Conservation (phyloP, 495 filamentous ascomycete genomes). For the Penicillium fimorum region DNA sequence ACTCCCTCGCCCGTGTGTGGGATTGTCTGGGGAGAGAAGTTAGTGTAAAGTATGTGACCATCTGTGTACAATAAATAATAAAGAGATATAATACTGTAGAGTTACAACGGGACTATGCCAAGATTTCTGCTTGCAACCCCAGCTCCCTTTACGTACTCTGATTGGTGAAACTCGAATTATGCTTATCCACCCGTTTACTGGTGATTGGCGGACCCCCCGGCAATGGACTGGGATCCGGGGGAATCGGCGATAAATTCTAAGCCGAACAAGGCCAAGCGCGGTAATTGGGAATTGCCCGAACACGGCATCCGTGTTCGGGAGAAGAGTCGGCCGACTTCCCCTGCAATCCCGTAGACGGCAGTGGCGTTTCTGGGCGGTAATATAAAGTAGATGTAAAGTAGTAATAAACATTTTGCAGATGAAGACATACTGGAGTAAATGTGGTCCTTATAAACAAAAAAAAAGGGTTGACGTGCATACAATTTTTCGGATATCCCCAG, state of each 20-base stretch:
- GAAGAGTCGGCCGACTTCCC: constrained; percentile 6
- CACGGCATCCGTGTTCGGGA: constrained; percentile 21
- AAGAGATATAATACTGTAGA: constrained; percentile 3
- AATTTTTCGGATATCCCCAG: constrained; percentile 8
- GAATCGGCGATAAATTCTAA: constrained; percentile 21
- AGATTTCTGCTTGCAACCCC: constrained; percentile 25
- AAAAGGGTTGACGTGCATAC: constrained; percentile 3
- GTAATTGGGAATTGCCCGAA: constrained; percentile 8
- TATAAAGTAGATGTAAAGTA: too few relatives aligned
- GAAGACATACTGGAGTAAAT: constrained; percentile 1
- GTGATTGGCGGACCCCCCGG: constrained; percentile 16
- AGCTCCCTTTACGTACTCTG: neutral
- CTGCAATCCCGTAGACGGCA: constrained; percentile 7
- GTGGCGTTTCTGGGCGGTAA: constrained; percentile 11
- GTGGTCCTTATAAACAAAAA: constrained; percentile 2
- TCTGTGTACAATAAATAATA: neutral
- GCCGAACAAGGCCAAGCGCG: constrained; percentile 17
- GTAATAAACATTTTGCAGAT: neutral
- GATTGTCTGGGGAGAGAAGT: constrained; percentile 6
- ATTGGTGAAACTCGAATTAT: constrained; percentile 14
- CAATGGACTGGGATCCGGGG: constrained; percentile 26
- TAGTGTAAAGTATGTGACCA: constrained; percentile 5
- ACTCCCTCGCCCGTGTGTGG: neutral
- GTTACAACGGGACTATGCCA: constrained; percentile 15
- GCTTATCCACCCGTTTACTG: neutral